Base-by-base conservation (phyloP, 2,329 filamentous ascomycete species). In the Fusarium liriodendri region DNA sequence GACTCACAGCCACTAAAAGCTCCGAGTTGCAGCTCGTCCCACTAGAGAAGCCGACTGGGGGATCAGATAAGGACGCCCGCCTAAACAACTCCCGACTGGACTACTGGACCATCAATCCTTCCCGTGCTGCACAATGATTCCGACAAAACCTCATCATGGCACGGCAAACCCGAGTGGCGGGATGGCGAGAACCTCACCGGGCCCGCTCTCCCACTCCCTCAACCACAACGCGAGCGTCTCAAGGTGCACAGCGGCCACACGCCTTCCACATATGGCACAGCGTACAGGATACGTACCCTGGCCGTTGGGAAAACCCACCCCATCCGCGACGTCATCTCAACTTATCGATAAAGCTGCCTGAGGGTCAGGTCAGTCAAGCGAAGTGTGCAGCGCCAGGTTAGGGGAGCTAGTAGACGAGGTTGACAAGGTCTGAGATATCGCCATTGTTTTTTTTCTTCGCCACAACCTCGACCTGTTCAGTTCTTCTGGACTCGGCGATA, bases 331-430 rank as follows among this genome's bases (percentile, higher is more conserved):
- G 77, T 78, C 77, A 78, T 78, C 61, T 60, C 57, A 69, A 72
- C 71, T 78, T 78, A 78, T 78, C 77, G 77, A 78, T 78, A 78
- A 78, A 78, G 77, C 77, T 78, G 60, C 47, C 47, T 29, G 47
- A 29, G 38, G 67, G 60, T 66, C 70, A 70, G 52, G 22, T 22
- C 40, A 55, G 22, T 22, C 40, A 67, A 52, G 62, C 77, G 61
- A 55, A 72, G 61, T 40, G 66, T 68, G 67, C 59, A 63, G 65
- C 62, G 40, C 47, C 42, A 47, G 22, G 42, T 47, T 58, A n/a
- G 65, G 66, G 66, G 69, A 69, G 69, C 71, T 71, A 76, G 76
- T 70, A 74, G 57, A 70, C 47, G 47, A 54, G 47, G 69, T 66
- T 67, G 73, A 62, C 74, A 76, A 71, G 62, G 74, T 71, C 76